These are phyloP conservation scores for Lumnitzera littorea DNA, from an alignment of 345 rosid genomes.

Conservation along the genomic window DNA sequence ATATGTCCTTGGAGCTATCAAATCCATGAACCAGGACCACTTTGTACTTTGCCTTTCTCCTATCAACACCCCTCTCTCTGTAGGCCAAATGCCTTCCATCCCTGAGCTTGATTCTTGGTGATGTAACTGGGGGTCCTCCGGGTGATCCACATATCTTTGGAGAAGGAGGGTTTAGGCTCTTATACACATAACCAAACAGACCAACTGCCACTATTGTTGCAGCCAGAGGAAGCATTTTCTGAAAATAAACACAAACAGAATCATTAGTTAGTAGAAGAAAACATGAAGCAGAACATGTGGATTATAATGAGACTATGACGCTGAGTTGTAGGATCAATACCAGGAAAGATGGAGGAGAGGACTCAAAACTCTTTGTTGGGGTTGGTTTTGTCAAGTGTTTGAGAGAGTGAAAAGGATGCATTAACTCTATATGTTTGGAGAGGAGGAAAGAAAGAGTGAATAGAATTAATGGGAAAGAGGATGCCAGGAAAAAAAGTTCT, in stretches of 20 bases:
- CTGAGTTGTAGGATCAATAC: too few species aligned
- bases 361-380: too few species aligned
- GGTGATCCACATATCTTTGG: conserved; percentile 24
- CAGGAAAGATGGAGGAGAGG: too few species aligned
- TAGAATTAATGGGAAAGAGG: too few species aligned
- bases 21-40: conserved; percentile 36
- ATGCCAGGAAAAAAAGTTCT: too few species aligned
- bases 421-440: too few species aligned
- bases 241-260: not conserved
- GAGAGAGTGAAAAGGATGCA: too few species aligned
- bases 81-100: conserved; percentile 33
- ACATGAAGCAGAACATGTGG: too few species aligned
- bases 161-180: conserved; percentile 21
- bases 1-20: conserved; percentile 34
- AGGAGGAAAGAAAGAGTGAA: too few species aligned
- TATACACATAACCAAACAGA: conserved; percentile 9
- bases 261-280: too few species aligned
- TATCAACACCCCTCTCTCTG: conserved; percentile 36
- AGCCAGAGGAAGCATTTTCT: conserved; percentile 4
- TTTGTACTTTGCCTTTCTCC: conserved; percentile 22
- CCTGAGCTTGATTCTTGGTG: conserved; percentile 25
- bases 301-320: too few species aligned
- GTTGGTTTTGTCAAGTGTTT: too few species aligned
- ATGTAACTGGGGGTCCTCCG: conserved; percentile 24
- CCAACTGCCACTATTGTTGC: conserved; percentile 9